Evolutionary conservation across 106 monocot genomes (phyloP), one percentile per base, ranked within the genome.

Genomic region (Acanthochlamys bracteata): DNA sequence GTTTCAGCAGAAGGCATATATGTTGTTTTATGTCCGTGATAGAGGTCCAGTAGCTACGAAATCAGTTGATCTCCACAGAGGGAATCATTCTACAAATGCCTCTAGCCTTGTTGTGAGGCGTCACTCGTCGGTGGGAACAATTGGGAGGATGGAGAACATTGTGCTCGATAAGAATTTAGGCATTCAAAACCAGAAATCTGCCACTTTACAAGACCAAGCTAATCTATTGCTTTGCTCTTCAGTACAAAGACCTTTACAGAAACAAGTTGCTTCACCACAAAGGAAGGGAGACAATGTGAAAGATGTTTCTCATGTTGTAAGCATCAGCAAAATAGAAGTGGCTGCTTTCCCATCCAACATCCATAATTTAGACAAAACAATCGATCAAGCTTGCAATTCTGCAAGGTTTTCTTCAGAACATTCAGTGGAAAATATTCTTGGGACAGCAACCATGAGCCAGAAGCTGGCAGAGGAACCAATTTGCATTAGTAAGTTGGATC

Each of bases 21-120:
- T 99, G 83, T 55, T 99, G 52, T 99, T 99, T 74, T 99, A 99
- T 72, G 85, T 99, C 39, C 89, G 92, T 27, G 79, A 99, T 57
- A 74, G 69, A 84, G 75, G 54, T 58, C 70, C 67, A 24, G n/a
- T 42, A 10, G 58, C 71, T 4, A 96, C 74, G 71, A 75, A 53
- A 63, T 52, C 76, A 41, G 40, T 67, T 75, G 68, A 70, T 56
- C 56, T 42, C 16, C 26, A 39, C 55, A 82, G 74, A 60, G 76
- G 74, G 61, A 78, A 69, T 66, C 40, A 33, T 24, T 6, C 69
- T 67, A 41, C 68, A 59, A 82, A 71, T 74, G 17, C 53, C 22
- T 63, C 25, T 80, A 74, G 27, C 55, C 67, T 68, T 66, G 73
- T 64, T 63, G 41, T 55, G 25, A 39, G 52, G 65, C 17, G 23